These are phyloP conservation scores for Fusarium piperis DNA, from an alignment of 2,329 filamentous ascomycete genomes.

Conservation along the genomic window DNA sequence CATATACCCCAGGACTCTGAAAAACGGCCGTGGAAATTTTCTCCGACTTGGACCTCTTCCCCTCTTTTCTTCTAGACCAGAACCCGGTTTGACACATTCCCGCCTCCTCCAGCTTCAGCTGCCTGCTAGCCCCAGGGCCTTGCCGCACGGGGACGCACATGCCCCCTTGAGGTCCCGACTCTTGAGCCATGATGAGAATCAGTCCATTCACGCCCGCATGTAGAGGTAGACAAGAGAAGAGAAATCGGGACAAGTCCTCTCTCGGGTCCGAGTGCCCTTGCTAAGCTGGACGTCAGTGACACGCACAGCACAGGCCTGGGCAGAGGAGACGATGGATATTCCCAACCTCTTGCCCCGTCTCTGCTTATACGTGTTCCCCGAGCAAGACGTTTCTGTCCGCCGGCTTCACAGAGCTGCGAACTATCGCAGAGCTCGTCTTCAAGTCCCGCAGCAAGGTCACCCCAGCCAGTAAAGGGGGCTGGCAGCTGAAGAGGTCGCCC, in stretches of 20 bases:
- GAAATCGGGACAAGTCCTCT: conserved; percentile 1
- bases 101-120: conserved; percentile 1
- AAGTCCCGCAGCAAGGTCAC: neutral
- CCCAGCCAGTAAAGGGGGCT: conserved; percentile 6
- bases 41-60: neutral
- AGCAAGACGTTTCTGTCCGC: neutral
- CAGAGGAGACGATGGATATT: conserved; percentile 5
- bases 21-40: neutral
- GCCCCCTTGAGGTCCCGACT: conserved; percentile 11
- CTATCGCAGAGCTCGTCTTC: neutral
- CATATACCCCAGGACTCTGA: neutral
- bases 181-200: conserved; percentile 14
- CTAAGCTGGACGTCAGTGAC: conserved; percentile 8
- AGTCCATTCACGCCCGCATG: conserved; percentile 20
- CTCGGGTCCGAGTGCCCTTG: conserved; percentile 11
- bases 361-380: conserved; percentile 6
- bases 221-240: neutral
- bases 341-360: conserved; percentile 14
- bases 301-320: conserved; percentile 17
- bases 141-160: conserved; percentile 12
- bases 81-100: conserved; percentile 10
- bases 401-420: neutral
- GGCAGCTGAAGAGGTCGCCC: conserved; percentile 1
- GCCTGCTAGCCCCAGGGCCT: neutral
- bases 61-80: conserved; percentile 7